Base-by-base conservation (phyloP, 192 early-diverging fungal genomes). In the Jimgerdemannia flammicorona region DNA sequence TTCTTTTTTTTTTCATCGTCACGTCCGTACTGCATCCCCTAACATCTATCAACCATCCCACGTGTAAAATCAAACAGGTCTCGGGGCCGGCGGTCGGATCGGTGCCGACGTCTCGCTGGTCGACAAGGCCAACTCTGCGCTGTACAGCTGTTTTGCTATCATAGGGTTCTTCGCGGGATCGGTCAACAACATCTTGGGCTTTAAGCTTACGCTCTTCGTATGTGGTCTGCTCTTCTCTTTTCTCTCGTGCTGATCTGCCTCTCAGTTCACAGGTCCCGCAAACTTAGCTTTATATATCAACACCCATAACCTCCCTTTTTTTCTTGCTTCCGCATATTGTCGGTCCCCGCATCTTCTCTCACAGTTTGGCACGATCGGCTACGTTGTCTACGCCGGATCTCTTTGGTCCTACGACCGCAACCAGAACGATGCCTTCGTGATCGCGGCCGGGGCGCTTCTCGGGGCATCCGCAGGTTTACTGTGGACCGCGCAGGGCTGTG, bases 261-360 rank as follows among this genome's bases (percentile, higher is more conserved):
- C 29, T 29, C 29, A 29, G 1, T 29, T 29, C 29, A 29, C 29
- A 29, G 29, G 29, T 29, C 29, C 29, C 29, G 29, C 29, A 29
- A 29, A 1, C 29, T 0, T 29, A 29, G 29, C 29, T 29, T 29
- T 29, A 29, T 29, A 29, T 0, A 29, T 29, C 29, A 29, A 29
- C 29, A 29, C 29, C 1, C 29, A 29, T 29, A 29, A 29, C 29
- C 29, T 29, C 29, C 29, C 29, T 75, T 63, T 59, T 71, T 75
- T 91, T 90, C 75, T 93, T 92, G 82, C 90, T 90, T 2, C 90
- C 92, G 11, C 85, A 93, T 4, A 93, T 93, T 81, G 84, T 87
- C 7, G 88, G 90, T 67, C 93, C 93, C 66, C 84, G 91, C 17
- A 84, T 93, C 42, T 75, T 75, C 92, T 7, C 78, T 89, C 65